Base-by-base conservation (phyloP, 176 grass and related monocot species). In the Carex myosuroides region DNA sequence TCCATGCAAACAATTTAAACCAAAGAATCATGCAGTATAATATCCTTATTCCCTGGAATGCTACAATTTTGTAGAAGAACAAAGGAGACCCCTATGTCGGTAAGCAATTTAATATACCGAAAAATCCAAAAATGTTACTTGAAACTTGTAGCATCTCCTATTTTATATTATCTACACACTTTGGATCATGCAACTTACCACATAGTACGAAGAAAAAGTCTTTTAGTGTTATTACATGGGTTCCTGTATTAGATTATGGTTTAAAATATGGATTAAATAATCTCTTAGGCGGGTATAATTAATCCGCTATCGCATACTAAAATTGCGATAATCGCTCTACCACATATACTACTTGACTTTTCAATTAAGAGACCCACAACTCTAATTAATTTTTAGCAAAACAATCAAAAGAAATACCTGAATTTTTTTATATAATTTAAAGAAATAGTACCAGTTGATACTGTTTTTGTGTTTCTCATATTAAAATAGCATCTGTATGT, bases 11-110 rank as follows among this genome's bases (percentile, higher is more conserved):
- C 21, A 65, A 68, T 69, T n/a, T 8, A 26, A 83, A 33, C 5
- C 24, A 75, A 44, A 75, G 53, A 52, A 24, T 75, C 39, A 71
- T 11, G 68, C 68, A 75, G 21, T 13, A 75, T 75, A 75, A 75
- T 29, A 75, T 75, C 46, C 44, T 54, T 53, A 54, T 75, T 75
- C 42, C 44, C 12, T 53, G 71, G 44, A 54, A 54, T 8, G 1
- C 12, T 16, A 14, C 10, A 55, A 75, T 75, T 75, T 74, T 75
- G 1, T 26, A 53, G 9, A 70, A 54, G 21, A 53, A 54, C 52
- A 29, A 53, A 53, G 71, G 46, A 54, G 12, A 14, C 71, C 46
- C 10, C 11, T 8, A 7, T 5, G 69, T 22, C 17, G 69, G 18
- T 22, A 5, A 52, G 71, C 71, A 52, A 75, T 75, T 75, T 54